Conservation (phyloP, 352 stramenopile species). For the Blastocystis sp. region DNA sequence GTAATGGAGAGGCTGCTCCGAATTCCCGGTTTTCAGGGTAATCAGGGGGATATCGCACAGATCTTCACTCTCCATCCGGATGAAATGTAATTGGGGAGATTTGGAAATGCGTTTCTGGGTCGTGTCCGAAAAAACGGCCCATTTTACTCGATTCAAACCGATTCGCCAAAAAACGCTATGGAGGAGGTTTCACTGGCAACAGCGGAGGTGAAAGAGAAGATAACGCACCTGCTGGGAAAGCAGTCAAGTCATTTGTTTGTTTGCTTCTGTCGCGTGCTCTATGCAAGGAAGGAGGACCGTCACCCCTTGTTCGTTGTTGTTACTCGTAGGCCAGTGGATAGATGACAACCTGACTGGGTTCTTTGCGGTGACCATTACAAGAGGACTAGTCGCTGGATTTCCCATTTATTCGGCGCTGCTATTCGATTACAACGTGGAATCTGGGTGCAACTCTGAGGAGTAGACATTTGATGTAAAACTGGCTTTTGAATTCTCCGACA, state of each 20-base stretch:
- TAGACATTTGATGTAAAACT: constrained; percentile 58
- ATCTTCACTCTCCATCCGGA: background rate
- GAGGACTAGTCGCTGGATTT: background rate
- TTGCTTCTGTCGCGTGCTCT: constrained; percentile 41
- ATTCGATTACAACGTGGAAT: constrained; percentile 40
- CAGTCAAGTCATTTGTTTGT: constrained; percentile 38
- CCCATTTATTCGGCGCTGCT: constrained; percentile 12
- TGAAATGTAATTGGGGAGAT: background rate
- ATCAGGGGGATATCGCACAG: background rate
- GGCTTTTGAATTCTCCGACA: constrained; percentile 43
- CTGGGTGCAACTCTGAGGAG: background rate
- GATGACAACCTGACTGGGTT: constrained; percentile 53
- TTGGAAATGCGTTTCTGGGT: background rate
- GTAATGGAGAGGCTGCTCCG: constrained; percentile 16
- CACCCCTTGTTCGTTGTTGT: background rate
- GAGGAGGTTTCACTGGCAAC: constrained; percentile 3
- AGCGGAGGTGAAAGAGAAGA: constrained; percentile 39
- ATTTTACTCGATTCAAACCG: background rate
- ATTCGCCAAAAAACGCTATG: constrained; percentile 27
- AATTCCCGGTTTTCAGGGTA: background rate
- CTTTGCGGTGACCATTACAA: constrained; percentile 7
- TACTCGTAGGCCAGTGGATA: constrained; percentile 7
- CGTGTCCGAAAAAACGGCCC: background rate
- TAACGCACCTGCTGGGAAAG: constrained; percentile 14
- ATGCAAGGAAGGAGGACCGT: background rate